Conservation (phyloP, 176 grass and related monocot genomes). For the Aegilops speltoides region DNA sequence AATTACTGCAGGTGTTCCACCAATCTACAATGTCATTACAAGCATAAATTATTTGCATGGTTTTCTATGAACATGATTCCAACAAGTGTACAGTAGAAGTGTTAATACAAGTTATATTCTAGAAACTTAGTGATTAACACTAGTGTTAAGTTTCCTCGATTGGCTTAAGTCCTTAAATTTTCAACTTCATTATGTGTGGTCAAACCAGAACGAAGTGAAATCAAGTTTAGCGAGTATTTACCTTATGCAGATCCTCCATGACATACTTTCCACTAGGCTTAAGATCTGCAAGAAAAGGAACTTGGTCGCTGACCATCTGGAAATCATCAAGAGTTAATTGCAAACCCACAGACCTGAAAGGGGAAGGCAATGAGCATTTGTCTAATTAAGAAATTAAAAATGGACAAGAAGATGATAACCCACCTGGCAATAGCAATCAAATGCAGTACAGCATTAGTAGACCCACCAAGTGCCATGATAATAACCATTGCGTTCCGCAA, state of each 20-base stretch:
- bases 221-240: slow-evolving; percentile 37
- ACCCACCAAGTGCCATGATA: slow-evolving; percentile 94
- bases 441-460: slow-evolving; percentile 97
- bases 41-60: not conserved
- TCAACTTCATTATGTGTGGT: not conserved
- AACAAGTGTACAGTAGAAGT: not conserved
- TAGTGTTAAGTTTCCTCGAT: not conserved
- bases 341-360: slow-evolving; percentile 88
- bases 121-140: not conserved
- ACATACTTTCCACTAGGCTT: slow-evolving; percentile 99
- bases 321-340: slow-evolving; percentile 95
- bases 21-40: slow-evolving; percentile 55
- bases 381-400: slow-evolving; percentile 9
- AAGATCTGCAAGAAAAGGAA: slow-evolving; percentile 96
- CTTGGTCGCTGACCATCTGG: slow-evolving; percentile 94
- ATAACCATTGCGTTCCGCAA: slow-evolving; percentile 93
- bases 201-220: slow-evolving; percentile 13
- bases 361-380: slow-evolving; percentile 37
- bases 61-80: not conserved
- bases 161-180: not conserved
- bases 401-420: slow-evolving; percentile 17
- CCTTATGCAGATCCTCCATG: slow-evolving; percentile 99
- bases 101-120: not conserved
- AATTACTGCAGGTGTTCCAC: slow-evolving; percentile 95
- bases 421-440: slow-evolving; percentile 98